Base-by-base conservation (phyloP, 2,329 filamentous ascomycete species). In the Ophiostoma sp. region DNA sequence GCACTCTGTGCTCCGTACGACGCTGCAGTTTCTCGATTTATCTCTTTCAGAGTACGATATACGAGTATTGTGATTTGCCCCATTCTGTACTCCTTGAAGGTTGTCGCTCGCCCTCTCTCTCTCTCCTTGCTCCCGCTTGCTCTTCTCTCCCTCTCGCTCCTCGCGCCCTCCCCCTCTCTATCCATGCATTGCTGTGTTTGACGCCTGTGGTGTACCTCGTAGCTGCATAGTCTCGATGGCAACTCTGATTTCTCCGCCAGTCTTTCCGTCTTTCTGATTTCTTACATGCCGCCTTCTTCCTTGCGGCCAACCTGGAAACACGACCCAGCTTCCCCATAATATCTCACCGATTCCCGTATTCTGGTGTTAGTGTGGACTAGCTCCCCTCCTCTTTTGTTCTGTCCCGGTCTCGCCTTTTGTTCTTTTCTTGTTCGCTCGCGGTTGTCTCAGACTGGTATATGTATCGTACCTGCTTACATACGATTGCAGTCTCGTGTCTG, bases 341-440 rank as follows among this genome's bases (percentile, higher is more conserved):
- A 67, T 67, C 45, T 64, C 66, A 67, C 60, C 60, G 27, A 27
- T 55, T 64, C 66, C 66, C 66, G 66, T 64, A 64, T 67, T 67
- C 66, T 55, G 11, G 18, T 62, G 55, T 62, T 42, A 62, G 55
- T 62, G 55, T 18, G 6, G 49, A 27, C 49, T 55, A 55, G 49
- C 49, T 55, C 49, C 27, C 27, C 27, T 18, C 49, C 27, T 55
- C 49, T 55, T 55, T 36, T 55, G 49, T 55, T 55, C 49, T 55
- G n/a, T 65, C 49, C n/a, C 18, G 12, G 55, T 40, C 18, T 63
- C 18, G 16, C 52, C 45, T 41, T 66, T 66, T 55, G 27, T 40
- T 45, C 5, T 41, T 40, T 45, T 14, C 36, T 65, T 27, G 58
- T 66, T 44, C 49, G n/a, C 27, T 9, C 8, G 8, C 14, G n/a